A percentile compares a stretch with the other conserved stretches of the same genome.
Conservation (phyloP, 108 stramenopile species). For the Nitzschia sp. region DNA sequence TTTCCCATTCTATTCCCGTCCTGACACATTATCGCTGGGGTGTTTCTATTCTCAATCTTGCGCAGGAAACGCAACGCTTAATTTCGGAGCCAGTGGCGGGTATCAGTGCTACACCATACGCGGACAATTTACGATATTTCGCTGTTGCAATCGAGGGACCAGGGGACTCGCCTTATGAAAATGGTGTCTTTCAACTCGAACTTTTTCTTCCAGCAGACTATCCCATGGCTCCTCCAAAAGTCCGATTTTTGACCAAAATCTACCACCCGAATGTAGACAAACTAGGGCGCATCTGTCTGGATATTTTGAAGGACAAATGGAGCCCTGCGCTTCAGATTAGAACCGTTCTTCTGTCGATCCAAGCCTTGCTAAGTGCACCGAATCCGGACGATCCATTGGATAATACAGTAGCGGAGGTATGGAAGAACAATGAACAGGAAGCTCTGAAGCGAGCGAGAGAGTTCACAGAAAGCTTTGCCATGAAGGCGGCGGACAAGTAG, state of each 20-base stretch:
- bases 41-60: too few relatives aligned
- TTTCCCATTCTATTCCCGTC: too few relatives aligned
- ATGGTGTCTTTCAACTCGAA: slow-evolving; percentile 93
- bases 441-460: slow-evolving; percentile 88
- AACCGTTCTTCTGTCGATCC: slow-evolving; percentile 91
- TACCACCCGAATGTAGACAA: slow-evolving; percentile 99
- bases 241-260: slow-evolving; percentile 98
- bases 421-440: slow-evolving; percentile 94
- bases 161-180: slow-evolving; percentile 92
- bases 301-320: slow-evolving; percentile 99
- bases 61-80: slow-evolving; percentile 94
- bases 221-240: slow-evolving; percentile 99
- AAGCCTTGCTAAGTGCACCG: slow-evolving; percentile 94
- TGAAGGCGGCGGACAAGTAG: slow-evolving; percentile 41
- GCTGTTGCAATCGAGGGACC: slow-evolving; percentile 97
- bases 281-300: slow-evolving; percentile 97
- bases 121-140: slow-evolving; percentile 98
- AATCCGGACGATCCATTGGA: slow-evolving; percentile 99
- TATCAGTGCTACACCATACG: slow-evolving; percentile 96
- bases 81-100: slow-evolving; percentile 96
- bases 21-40: too few relatives aligned
- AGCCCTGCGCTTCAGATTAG: slow-evolving; percentile 97
- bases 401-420: slow-evolving; percentile 95
- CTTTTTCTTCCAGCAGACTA: slow-evolving; percentile 98
- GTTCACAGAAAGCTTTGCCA: slow-evolving; percentile 91